A percentile compares a stretch with the other conserved stretches of the same genome.
Conservation (phyloP, 2,329 filamentous ascomycete genomes). For the Aspergillus sp. region DNA sequence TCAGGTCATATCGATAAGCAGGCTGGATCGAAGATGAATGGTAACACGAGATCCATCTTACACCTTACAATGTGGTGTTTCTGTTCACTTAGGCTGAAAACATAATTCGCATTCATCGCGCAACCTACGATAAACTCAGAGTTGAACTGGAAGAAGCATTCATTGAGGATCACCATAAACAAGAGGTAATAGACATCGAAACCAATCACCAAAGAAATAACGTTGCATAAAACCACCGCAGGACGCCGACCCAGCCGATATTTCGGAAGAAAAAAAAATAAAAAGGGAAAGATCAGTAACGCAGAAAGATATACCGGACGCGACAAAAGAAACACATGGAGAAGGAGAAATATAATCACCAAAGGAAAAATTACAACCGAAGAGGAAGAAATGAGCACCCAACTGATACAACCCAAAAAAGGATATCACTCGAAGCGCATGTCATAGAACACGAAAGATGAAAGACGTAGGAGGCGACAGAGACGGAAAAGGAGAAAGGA, state of each 20-base stretch:
- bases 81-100: no score
- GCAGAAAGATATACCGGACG: conserved; percentile 21
- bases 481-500: background rate
- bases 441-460: conserved; percentile 10
- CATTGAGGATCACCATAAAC: background rate
- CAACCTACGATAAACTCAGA: no score
- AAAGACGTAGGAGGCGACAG: conserved; percentile 2
- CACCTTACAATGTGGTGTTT: no score
- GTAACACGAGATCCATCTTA: no score
- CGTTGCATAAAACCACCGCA: conserved; percentile 29
- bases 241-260: conserved; percentile 30
- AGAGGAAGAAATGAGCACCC: conserved; percentile 14
- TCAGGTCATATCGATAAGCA: no score
- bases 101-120: no score
- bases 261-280: conserved; percentile 5
- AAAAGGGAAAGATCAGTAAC: conserved; percentile 7
- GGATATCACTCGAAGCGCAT: conserved; percentile 10
- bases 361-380: conserved; percentile 25
- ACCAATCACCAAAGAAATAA: conserved; percentile 15
- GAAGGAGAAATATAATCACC: conserved; percentile 15
- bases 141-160: background rate
- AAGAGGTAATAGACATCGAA: background rate
- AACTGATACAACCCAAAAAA: conserved; percentile 20
- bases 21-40: no score
- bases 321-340: conserved; percentile 10